These are phyloP conservation scores for Micractinium conductrix DNA, from an alignment of 139 green algal genomes.

Conservation along the genomic window DNA sequence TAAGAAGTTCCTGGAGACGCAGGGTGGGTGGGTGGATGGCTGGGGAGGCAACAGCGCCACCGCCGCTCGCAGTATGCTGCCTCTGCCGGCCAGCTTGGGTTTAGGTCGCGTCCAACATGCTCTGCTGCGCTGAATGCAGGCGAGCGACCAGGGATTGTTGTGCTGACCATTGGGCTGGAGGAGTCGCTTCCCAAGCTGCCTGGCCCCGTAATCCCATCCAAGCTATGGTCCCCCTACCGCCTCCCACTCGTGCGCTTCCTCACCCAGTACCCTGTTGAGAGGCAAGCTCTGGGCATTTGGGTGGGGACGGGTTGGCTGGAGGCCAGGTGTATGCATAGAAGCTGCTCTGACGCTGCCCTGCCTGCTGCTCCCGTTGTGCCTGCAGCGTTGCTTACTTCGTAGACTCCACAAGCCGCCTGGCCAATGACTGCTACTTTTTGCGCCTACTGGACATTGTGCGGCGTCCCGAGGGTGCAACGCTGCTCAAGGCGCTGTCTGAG, in stretches of 20 bases:
- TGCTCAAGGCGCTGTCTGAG: constrained; percentile 64
- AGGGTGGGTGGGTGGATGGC: no score
- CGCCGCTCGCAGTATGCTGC: no score
- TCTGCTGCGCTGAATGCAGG: no score
- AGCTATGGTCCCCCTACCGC: constrained; percentile 85
- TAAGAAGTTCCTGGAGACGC: constrained; percentile 88
- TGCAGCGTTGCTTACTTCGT: constrained; percentile 78
- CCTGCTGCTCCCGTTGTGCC: neutral
- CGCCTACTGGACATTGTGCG: constrained; percentile 88
- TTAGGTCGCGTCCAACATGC: no score
- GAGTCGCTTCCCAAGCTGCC: constrained; percentile 68
- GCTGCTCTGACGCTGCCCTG: neutral
- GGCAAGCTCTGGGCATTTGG: constrained; percentile 23
- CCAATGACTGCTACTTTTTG: constrained; percentile 74
- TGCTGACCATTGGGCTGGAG: constrained; percentile 95
- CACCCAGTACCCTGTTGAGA: constrained; percentile 71
- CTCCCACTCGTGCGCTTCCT: constrained; percentile 88
- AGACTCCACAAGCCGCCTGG: constrained; percentile 58
- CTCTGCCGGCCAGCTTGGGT: no score
- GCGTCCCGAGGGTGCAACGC: constrained; percentile 57
- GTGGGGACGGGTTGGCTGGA: neutral
- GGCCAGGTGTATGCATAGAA: neutral
- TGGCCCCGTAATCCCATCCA: constrained; percentile 51
- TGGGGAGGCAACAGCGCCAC: no score
- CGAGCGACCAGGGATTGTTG: constrained; percentile 82